phyloP scores from a whole-genome alignment of 192 early-diverging fungal species.

The Rhizoclosmatium globosum region DNA sequence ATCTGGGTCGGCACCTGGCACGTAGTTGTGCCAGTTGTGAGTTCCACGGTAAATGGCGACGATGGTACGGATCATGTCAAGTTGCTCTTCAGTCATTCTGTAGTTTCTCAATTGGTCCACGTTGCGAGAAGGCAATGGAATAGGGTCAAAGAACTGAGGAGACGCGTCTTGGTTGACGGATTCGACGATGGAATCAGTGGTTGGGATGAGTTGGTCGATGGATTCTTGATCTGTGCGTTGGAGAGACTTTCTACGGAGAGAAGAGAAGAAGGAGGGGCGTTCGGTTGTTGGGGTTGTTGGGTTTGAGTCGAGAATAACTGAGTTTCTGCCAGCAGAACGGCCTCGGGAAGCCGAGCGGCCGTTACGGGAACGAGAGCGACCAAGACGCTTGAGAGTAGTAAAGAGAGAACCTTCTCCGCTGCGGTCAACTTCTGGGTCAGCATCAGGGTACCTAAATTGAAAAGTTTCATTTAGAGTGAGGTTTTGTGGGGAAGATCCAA shows the following conservation, averaged over 20 bases:
- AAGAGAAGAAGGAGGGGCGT: neutral
- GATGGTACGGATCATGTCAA: conserved; percentile 34
- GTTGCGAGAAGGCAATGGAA: conserved; percentile 43
- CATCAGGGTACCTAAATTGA: conserved; percentile 23
- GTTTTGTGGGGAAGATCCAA: conserved; percentile 5
- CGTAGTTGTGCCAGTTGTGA: conserved; percentile 54
- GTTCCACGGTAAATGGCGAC: conserved; percentile 44
- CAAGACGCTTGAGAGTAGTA: conserved; percentile 25
- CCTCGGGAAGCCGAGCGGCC: conserved; percentile 3
- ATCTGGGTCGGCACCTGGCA: conserved; percentile 39
- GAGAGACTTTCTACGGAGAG: neutral
- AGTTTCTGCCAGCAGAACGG: neutral
- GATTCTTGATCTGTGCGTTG: neutral
- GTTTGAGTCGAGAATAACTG: neutral
- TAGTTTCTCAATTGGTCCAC: conserved; percentile 41
- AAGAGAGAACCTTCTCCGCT: conserved; percentile 24
- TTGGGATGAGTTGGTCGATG: neutral
- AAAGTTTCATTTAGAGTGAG: neutral
- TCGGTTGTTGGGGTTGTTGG: neutral
- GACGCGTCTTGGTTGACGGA: neutral
- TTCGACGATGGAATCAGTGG: neutral
- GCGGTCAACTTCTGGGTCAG: conserved; percentile 34
- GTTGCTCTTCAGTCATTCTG: conserved; percentile 41
- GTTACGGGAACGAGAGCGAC: conserved; percentile 4
- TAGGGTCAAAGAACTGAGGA: conserved; percentile 50